Evolutionary conservation across 2,329 filamentous ascomycete species (phyloP), one percentile per base, ranked within the genome.

Genomic region (Aspergillus luchuensis): DNA sequence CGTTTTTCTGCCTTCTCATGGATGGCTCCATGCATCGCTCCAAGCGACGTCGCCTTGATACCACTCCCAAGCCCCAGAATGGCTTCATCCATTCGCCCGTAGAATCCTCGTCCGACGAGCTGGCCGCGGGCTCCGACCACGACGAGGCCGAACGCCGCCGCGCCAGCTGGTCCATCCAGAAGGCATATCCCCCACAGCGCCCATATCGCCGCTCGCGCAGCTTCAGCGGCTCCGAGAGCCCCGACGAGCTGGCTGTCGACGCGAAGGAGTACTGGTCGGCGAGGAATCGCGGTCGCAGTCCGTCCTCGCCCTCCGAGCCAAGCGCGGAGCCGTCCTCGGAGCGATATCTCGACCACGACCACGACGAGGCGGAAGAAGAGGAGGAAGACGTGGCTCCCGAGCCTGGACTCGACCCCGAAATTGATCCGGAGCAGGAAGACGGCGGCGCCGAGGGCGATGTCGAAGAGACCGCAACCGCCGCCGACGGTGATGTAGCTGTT

Each of bases 161-260:
- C 63, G 68, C 70, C 41, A 77, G 74, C 65, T 77, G 75, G 74
- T 68, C 67, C 6, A 57, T 64, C 5, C 67, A 73, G 30, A 75
- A 73, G 58, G 67, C 62, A 25, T 68, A 72, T 54, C 69, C 74
- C 8, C 71, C 72, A 23, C 69, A 70, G 43, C 69, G 71, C 4
- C 66, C 69, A 8, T 67, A 70, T 55, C 65, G 61, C 6, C 65
- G 68, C 6, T 65, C 67, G 23, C 71, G 68, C 54, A 71, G 66
- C 39, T 67, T 67, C 57, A 72, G 69, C 55, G 72, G 69, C n/a
- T 77, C 74, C 3, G 76, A 74, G 8, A 78, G 67, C 36, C 79
- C 84, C 7, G 82, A 84, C 61, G 81, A 83, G 57, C 71, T 78
- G 61, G 74, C 71, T 33, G 73, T 66, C 62, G 76, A 79, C 66